Conservation (phyloP, 306 rosid species). For the Vigna angularis region DNA sequence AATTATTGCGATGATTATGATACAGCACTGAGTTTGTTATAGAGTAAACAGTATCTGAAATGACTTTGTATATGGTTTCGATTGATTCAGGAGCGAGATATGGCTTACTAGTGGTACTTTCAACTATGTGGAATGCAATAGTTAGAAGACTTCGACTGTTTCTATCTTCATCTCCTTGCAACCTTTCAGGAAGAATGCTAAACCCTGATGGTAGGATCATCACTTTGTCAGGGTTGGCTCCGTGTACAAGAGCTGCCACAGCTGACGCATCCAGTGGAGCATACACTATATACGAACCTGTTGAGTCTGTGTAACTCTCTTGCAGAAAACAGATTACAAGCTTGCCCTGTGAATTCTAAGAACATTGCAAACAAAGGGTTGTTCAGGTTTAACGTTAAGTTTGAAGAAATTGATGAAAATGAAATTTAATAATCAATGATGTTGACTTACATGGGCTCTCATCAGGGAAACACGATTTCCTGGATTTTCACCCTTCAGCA, state of each 20-base stretch:
- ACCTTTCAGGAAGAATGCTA: slow-evolving; percentile 55
- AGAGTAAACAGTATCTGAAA: slow-evolving; percentile 42
- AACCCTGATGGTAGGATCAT: slow-evolving; percentile 64
- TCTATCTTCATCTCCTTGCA: neutral
- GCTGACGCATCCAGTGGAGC: slow-evolving; percentile 57
- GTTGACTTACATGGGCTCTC: slow-evolving; percentile 52
- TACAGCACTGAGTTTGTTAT: slow-evolving; percentile 39
- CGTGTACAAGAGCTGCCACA: slow-evolving; percentile 42
- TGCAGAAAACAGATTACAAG: slow-evolving; percentile 52
- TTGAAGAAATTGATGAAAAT: neutral
- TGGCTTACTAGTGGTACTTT: neutral
- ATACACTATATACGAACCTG: slow-evolving; percentile 57
- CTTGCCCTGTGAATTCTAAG: slow-evolving; percentile 47
- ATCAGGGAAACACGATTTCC: slow-evolving; percentile 60
- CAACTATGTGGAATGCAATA: slow-evolving; percentile 49
- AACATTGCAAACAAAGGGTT: neutral
- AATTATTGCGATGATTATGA: slow-evolving; percentile 25
- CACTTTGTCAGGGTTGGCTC: slow-evolving; percentile 51
- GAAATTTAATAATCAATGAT: neutral
- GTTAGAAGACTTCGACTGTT: slow-evolving; percentile 55
- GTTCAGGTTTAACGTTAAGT: neutral
- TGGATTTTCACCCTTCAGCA: slow-evolving; percentile 47
- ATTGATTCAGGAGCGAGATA: slow-evolving; percentile 44
- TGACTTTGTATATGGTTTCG: slow-evolving; percentile 24
- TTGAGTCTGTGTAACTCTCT: slow-evolving; percentile 56